Evolutionary conservation across 2,329 filamentous ascomycete species (phyloP), one percentile per base, ranked within the genome.

Genomic region (Sporothrix schenckii): DNA sequence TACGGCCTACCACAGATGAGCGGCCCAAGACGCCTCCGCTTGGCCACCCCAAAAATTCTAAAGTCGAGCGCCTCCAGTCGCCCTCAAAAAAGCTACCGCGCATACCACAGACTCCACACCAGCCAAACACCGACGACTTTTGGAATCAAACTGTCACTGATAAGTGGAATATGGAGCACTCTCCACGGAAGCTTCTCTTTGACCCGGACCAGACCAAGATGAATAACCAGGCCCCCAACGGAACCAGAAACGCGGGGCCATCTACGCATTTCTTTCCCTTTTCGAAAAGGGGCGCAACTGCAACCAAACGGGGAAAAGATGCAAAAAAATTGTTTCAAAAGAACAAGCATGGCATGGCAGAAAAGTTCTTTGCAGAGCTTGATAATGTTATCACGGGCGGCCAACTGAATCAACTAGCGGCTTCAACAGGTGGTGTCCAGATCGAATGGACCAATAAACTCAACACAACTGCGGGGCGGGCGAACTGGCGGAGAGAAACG

Each of bases 391-490:
- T 94, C 74, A 89, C 90, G 0, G 75, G 83, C 2, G 88, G 89
- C 10, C 81, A 84, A 72, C 85, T 95, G 9, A 78, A 81, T 0
- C 75, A 82, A 30, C 82, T 93, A 24, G 83, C 91, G 0, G 81
- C 83, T 2, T 79, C 83, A 0, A 91, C 91, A 0, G 91, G 92
- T 21, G 92, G 92, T 0, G 84, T 94, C 61, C 86, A 86, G 70
- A 83, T 94, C 50, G 80, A 87, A 56, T 95, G 92, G 92, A 89
- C 85, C 72, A 92, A 91, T 75, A 92, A 87, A n/a, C 86, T 95
- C 67, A 91, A 90, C 77, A 91, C 90, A 1, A 94, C 92, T 0
- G 92, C 92, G 16, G 92, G 92, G 0, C 85, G 91, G 53, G 91
- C 91, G 39, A 89, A 87, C 75, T 93, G 91, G 90, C 88, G 85